These are phyloP conservation scores for Backusella tarrabulga DNA, from an alignment of 192 early-diverging fungal species.

Conservation along the genomic window DNA sequence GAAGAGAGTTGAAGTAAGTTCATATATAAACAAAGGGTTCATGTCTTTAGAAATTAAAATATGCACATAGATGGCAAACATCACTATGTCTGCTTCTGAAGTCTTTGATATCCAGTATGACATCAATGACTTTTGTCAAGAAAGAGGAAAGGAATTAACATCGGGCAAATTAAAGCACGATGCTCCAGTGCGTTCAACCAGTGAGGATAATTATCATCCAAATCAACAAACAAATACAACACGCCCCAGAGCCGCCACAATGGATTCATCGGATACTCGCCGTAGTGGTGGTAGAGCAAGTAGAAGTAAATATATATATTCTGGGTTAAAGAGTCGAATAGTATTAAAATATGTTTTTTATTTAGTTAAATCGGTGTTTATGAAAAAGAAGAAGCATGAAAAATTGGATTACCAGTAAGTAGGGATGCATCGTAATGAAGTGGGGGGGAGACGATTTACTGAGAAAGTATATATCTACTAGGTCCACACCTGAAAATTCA, in stretches of 20 bases:
- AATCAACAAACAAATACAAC: neutral
- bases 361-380: conserved; percentile 8
- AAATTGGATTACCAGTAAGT: neutral
- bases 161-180: neutral
- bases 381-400: conserved; percentile 14
- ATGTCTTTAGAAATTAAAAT: no score
- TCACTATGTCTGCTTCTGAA: neutral
- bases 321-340: no score
- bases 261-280: neutral
- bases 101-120: conserved; percentile 7
- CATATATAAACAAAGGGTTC: no score
- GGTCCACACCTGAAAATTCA: neutral
- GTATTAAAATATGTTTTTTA: no score
- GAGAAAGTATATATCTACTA: neutral
- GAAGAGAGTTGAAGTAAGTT: conserved; percentile 24
- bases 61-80: neutral
- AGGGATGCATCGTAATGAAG: neutral
- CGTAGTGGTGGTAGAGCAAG: neutral
- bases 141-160: neutral
- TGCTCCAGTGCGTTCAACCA: neutral
- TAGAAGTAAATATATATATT: neutral
- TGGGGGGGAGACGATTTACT: no score
- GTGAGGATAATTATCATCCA: neutral
- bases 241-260: neutral
- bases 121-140: neutral